These are phyloP conservation scores for Cicer bijugum DNA, from an alignment of 306 rosid genomes.

Conservation along the genomic window DNA sequence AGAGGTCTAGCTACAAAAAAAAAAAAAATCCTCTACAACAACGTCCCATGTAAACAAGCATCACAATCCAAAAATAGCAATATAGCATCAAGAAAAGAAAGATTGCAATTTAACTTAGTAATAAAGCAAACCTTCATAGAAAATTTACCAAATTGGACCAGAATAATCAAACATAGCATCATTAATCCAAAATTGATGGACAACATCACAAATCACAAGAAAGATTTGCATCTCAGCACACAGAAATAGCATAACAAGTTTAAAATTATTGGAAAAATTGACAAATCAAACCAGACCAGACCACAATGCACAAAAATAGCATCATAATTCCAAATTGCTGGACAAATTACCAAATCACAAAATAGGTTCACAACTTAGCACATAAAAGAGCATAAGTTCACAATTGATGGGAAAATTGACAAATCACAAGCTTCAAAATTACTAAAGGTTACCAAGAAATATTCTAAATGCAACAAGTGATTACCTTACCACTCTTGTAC, in stretches of 20 bases:
- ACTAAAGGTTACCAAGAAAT: background rate
- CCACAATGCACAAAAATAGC: background rate
- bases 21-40: constrained; percentile 9
- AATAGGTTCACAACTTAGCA: background rate
- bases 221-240: background rate
- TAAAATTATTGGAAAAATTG: background rate
- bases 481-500: constrained; percentile 94
- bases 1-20: constrained; percentile 25
- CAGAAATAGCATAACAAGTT: background rate
- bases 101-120: background rate
- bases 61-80: too few relatives aligned
- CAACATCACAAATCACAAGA: background rate
- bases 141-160: background rate
- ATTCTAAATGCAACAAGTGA: constrained; percentile 5
- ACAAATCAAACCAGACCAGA: background rate
- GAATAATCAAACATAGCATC: background rate
- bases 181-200: background rate
- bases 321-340: background rate
- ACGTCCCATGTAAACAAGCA: constrained; percentile 10
- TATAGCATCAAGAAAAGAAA: background rate
- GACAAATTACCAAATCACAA: background rate
- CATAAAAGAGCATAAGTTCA: background rate
- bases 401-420: background rate
- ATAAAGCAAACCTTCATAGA: background rate
- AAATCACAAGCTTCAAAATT: constrained; percentile 8